These are phyloP conservation scores for Pelargonium fulgidum DNA, from an alignment of 441 rosid species.

Conservation along the genomic window DNA sequence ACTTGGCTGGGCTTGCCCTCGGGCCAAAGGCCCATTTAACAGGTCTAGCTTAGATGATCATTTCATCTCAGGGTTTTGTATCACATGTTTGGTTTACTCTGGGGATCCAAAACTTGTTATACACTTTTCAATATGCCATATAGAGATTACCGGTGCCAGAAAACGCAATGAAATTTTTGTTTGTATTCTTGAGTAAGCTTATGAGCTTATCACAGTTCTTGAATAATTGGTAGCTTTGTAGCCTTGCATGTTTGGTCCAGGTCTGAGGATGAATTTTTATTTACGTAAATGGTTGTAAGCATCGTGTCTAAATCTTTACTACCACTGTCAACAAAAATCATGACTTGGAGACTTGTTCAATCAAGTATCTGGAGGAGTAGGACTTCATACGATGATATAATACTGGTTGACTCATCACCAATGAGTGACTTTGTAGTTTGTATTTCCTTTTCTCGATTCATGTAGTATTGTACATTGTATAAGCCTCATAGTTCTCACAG, in stretches of 20 bases:
- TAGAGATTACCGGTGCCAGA: too few species aligned
- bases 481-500: conserved; percentile 9
- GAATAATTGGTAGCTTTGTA: too few species aligned
- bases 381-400: not conserved
- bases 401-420: not conserved
- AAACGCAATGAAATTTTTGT: too few species aligned
- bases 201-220: too few species aligned
- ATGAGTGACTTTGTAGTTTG: not conserved
- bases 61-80: too few species aligned
- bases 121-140: too few species aligned
- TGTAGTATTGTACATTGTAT: not conserved
- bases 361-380: not conserved
- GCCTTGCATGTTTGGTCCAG: not conserved
- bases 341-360: not conserved
- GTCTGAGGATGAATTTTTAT: not conserved
- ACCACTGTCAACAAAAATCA: not conserved
- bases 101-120: too few species aligned
- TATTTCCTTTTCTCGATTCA: not conserved
- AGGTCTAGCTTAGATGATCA: too few species aligned
- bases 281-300: not conserved
- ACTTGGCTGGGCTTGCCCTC: too few species aligned
- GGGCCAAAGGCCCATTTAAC: too few species aligned
- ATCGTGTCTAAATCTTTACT: not conserved
- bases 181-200: too few species aligned
- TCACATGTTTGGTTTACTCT: too few species aligned